Evolutionary conservation across 139 green algal genomes (phyloP), one percentile per base, ranked within the genome.

Genomic region (Chlorella sp.): DNA sequence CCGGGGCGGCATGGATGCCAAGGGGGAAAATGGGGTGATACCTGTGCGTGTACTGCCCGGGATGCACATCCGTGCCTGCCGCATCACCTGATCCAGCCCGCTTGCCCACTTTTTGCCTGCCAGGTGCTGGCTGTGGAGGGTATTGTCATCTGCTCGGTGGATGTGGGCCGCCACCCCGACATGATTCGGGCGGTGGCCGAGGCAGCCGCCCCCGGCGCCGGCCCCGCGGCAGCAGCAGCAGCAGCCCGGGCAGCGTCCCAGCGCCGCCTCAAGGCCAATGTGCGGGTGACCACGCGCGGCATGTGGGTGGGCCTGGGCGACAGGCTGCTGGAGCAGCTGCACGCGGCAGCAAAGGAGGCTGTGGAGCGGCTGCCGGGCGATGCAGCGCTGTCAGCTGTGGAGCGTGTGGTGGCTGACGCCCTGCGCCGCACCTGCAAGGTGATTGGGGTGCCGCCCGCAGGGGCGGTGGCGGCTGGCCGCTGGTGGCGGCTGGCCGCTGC

Each of bases 251-350:
- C 74, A 11, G 69, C 64, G 9, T 72, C 80, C 38, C 64, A 70
- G 30, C 70, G 56, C 48, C 74, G 68, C 44, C 77, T 94, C 73
- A 69, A 78, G 26, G 91, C 84, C 7, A 67, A 79, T 8, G 85
- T 97, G 46, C 90, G 96, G 17, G 83, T 99, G 43, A 99, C 95
- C 0, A 96, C 93, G 0, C 88, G 96, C 0, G 98, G 91, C 36
- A 97, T 99, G 92, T 99, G 97, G 97, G 93, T 92, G 20, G 93
- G 97, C 84, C 51, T 60, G 51, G 40, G 92, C 17, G 96, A 95
- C 24, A 81, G 81, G 48, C 89, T 99, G 65, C 86, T 97, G 54
- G 76, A 90, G 36, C n/a, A 90, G 69, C 83, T 99, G 73, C 89
- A 96, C 56, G 1, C 17, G 19, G 86, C 86, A 26, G 92, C 92